Conservation (phyloP, 352 stramenopile species). For the Pythium guiyangense region DNA sequence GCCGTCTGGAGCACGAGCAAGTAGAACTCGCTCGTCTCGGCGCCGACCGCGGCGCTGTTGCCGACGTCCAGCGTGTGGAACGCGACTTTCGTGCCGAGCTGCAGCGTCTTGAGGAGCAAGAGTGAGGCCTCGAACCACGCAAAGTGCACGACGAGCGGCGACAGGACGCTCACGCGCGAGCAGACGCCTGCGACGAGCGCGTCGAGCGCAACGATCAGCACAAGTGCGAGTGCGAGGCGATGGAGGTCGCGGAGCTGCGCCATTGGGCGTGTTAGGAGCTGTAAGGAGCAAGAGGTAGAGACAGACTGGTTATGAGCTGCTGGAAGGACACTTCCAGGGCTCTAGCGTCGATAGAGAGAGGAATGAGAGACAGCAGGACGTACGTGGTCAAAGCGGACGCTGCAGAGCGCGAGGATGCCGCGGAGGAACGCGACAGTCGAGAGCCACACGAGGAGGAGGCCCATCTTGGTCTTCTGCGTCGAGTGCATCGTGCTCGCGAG, state of each 20-base stretch:
- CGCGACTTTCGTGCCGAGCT: constrained; percentile 63
- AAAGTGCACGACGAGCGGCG: constrained; percentile 52
- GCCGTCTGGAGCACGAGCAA: constrained; percentile 60
- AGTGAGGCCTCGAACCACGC: constrained; percentile 73
- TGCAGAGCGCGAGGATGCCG: constrained; percentile 54
- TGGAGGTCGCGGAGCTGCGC: constrained; percentile 50
- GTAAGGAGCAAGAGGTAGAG: background rate
- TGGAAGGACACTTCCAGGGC: background rate
- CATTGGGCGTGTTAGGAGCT: constrained; percentile 62
- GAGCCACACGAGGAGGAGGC: constrained; percentile 61
- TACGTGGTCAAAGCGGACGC: constrained; percentile 60
- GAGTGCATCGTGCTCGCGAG: constrained; percentile 66
- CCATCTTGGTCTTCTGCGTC: constrained; percentile 29
- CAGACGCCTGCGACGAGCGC: constrained; percentile 32
- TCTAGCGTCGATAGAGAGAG: background rate
- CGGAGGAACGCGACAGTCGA: constrained; percentile 54
- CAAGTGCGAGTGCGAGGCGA: constrained; percentile 38
- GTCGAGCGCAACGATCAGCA: constrained; percentile 42
- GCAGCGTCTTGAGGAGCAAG: constrained; percentile 57
- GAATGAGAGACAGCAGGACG: background rate
- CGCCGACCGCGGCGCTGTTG: constrained; percentile 21
- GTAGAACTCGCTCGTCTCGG: constrained; percentile 63
- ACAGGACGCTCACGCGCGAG: constrained; percentile 37
- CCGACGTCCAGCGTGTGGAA: constrained; percentile 59
- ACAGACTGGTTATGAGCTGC: too few relatives aligned